A percentile compares a stretch with the other conserved stretches of the same genome.
phyloP scores from a whole-genome alignment of 352 stramenopile species.

The Pseudoperonospora humuli region DNA sequence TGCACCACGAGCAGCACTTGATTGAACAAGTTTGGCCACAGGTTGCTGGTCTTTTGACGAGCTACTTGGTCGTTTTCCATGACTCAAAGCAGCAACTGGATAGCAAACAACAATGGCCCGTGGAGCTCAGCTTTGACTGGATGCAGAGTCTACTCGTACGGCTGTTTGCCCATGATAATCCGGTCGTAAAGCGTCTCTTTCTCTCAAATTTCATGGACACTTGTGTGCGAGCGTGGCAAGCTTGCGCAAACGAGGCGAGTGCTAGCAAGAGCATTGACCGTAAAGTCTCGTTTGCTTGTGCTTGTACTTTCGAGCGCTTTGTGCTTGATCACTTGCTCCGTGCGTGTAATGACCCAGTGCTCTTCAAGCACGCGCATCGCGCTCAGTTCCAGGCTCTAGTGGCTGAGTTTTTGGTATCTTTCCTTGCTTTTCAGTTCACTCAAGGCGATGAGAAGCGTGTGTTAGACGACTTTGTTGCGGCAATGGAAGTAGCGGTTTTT shows the following conservation, averaged over 20 bases:
- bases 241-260: not conserved
- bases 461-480: conserved; percentile 25
- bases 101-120: conserved; percentile 28
- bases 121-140: conserved; percentile 70
- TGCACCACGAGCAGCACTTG: conserved; percentile 76
- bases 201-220: conserved; percentile 60
- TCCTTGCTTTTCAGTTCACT: conserved; percentile 27
- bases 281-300: conserved; percentile 30
- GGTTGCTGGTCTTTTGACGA: conserved; percentile 42
- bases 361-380: conserved; percentile 59
- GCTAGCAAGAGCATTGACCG: conserved; percentile 9
- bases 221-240: conserved; percentile 21
- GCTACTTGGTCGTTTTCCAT: conserved; percentile 22
- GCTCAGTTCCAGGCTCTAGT: conserved; percentile 29
- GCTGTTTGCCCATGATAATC: conserved; percentile 72
- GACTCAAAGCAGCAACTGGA: not conserved
- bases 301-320: conserved; percentile 43
- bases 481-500: conserved; percentile 47
- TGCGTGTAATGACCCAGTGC: conserved; percentile 55
- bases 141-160: conserved; percentile 61
- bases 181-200: conserved; percentile 64
- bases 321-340: conserved; percentile 44
- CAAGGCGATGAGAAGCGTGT: conserved; percentile 8
- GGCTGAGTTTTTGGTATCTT: conserved; percentile 30
- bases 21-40: conserved; percentile 82